phyloP scores from a whole-genome alignment of 2,329 filamentous ascomycete genomes.

The Microdochium trichocladiopsis region DNA sequence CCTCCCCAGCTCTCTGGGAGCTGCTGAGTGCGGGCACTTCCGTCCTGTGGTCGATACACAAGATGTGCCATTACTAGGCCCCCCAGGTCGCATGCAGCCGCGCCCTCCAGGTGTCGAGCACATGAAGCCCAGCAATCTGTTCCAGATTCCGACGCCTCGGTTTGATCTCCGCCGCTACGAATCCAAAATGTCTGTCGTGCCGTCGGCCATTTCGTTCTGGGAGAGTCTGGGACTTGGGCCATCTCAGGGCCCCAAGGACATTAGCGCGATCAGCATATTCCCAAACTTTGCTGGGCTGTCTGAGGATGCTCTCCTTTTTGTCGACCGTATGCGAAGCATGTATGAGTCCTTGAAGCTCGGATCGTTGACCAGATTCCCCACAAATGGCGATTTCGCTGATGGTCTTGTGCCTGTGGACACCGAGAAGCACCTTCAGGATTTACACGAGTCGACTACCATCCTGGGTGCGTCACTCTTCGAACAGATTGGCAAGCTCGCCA shows the following conservation, averaged over 20 bases:
- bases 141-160: slow-evolving; percentile 60
- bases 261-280: slow-evolving; percentile 64
- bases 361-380: slow-evolving; percentile 45
- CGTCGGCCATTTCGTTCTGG: slow-evolving; percentile 73
- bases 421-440: slow-evolving; percentile 32
- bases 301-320: slow-evolving; percentile 54
- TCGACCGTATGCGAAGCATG: slow-evolving; percentile 59
- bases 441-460: slow-evolving; percentile 32
- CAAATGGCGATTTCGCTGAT: slow-evolving; percentile 33
- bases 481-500: slow-evolving; percentile 40
- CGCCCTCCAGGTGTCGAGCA: slow-evolving; percentile 40
- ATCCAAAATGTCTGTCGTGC: slow-evolving; percentile 63
- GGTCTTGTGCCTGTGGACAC: slow-evolving; percentile 43
- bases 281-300: slow-evolving; percentile 58
- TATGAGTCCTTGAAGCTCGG: slow-evolving; percentile 74
- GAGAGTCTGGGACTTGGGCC: slow-evolving; percentile 72
- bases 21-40: slow-evolving; percentile 30
- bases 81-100: slow-evolving; percentile 43
- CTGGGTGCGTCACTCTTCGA: slow-evolving; percentile 38
- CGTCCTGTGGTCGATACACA: slow-evolving; percentile 49
- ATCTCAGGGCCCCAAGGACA: slow-evolving; percentile 62
- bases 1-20: slow-evolving; percentile 36
- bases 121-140: slow-evolving; percentile 44
- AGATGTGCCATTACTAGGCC: slow-evolving; percentile 47
- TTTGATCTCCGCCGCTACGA: slow-evolving; percentile 67